Evolutionary conservation across 2,329 filamentous ascomycete genomes (phyloP).

Genomic region (Fusarium subtropicale): DNA sequence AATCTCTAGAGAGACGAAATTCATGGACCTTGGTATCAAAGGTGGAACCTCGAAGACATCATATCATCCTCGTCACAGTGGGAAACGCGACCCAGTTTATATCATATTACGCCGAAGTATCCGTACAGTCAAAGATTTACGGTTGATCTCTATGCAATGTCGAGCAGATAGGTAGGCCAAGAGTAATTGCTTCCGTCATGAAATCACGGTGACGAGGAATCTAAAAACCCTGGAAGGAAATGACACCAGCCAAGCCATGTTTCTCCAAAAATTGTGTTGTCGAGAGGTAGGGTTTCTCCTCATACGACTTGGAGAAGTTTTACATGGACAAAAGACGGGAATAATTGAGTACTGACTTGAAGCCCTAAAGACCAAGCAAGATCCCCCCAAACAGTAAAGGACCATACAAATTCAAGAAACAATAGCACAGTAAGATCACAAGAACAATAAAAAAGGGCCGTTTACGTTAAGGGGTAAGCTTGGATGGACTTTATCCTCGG

Average conservation of each 20-base stretch:
- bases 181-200: conserved; percentile 10
- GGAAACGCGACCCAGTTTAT: conserved; percentile 30
- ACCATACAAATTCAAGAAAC: not conserved
- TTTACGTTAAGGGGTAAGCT: conserved; percentile 8
- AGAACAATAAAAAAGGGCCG: conserved; percentile 16
- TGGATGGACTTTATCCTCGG: conserved; percentile 41
- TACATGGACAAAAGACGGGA: conserved; percentile 8
- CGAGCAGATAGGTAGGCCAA: not conserved
- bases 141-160: not conserved
- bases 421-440: conserved; percentile 1
- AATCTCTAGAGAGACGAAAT: conserved; percentile 18
- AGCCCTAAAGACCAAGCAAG: not conserved
- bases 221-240: not conserved
- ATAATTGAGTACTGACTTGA: not conserved
- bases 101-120: conserved; percentile 24
- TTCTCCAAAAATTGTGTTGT: conserved; percentile 36
- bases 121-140: conserved; percentile 12
- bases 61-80: conserved; percentile 34
- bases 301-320: conserved; percentile 42
- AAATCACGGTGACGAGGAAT: conserved; percentile 17
- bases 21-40: conserved; percentile 38
- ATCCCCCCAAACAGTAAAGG: not conserved
- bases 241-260: conserved; percentile 20
- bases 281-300: conserved; percentile 34
- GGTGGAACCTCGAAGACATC: conserved; percentile 22